A percentile compares a stretch with the other conserved stretches of the same genome.
phyloP scores from a whole-genome alignment of 768 basidiomycete genomes.

The Nidularia pulvinata region DNA sequence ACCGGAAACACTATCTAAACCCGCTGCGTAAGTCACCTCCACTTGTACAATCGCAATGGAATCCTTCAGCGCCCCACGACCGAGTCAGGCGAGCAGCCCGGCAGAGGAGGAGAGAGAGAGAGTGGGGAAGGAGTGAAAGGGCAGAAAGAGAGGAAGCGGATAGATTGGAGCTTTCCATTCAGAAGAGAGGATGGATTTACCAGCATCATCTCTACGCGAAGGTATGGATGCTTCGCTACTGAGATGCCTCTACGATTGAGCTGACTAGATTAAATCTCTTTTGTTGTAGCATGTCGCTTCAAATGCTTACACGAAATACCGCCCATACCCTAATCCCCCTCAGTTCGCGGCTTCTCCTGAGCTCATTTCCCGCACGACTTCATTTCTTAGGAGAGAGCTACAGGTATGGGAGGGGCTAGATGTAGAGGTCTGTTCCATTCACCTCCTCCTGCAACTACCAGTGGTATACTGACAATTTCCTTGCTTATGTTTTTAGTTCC shows the following conservation, averaged over 20 bases:
- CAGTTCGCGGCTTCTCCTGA: conserved; percentile 82
- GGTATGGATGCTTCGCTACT: conserved; percentile 39
- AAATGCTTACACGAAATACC: conserved; percentile 82
- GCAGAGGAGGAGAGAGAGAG: conserved; percentile 40
- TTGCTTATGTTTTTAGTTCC: conserved; percentile 53
- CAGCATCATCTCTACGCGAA: conserved; percentile 81
- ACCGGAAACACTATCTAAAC: conserved; percentile 75
- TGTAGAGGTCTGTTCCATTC: conserved; percentile 59
- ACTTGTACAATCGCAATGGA: conserved; percentile 19
- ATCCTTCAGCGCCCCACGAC: conserved; percentile 13
- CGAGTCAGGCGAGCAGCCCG: conserved; percentile 24
- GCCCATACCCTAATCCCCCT: conserved; percentile 86
- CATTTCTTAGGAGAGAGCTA: conserved; percentile 83
- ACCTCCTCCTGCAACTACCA: neutral
- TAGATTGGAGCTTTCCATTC: conserved; percentile 74
- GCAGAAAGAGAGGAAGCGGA: conserved; percentile 59
- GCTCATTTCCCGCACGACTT: conserved; percentile 71
- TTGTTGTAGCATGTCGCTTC: conserved; percentile 82
- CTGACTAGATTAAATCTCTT: neutral
- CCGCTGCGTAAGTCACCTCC: conserved; percentile 57
- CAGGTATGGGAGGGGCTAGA: conserved; percentile 90
- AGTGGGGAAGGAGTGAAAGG: conserved; percentile 55
- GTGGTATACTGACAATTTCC: conserved; percentile 5
- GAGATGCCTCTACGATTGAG: conserved; percentile 4
- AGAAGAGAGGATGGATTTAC: conserved; percentile 79